Evolutionary conservation across 352 stramenopile species (phyloP).

Genomic region (Phytophthora sp.): DNA sequence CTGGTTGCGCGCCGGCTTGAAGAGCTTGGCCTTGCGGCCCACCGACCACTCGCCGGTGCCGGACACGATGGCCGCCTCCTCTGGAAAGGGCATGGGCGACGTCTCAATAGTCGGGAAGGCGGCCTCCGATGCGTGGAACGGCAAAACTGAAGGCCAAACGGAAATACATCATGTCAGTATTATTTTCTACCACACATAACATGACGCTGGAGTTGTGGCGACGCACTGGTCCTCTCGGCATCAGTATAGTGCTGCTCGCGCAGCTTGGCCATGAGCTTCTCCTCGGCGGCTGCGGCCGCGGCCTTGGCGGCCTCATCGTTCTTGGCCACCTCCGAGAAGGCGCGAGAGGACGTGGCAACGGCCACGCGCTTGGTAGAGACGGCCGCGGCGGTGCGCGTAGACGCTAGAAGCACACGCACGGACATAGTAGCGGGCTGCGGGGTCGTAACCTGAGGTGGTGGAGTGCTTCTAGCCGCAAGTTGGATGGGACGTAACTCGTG

Average conservation of each 20-base stretch:
- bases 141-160: constrained; percentile 54
- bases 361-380: constrained; percentile 19
- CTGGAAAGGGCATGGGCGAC: constrained; percentile 62
- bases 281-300: constrained; percentile 35
- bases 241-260: constrained; percentile 57
- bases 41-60: constrained; percentile 66
- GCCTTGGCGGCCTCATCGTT: constrained; percentile 52
- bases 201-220: neutral
- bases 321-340: constrained; percentile 57
- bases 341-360: constrained; percentile 22
- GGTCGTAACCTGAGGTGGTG: constrained; percentile 7
- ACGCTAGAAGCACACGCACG: constrained; percentile 48
- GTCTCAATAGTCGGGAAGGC: constrained; percentile 56
- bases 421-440: constrained; percentile 36
- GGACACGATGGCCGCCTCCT: constrained; percentile 69
- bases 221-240: constrained; percentile 59
- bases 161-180: neutral
- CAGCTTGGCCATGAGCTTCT: constrained; percentile 60
- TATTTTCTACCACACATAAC: neutral
- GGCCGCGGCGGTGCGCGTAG: constrained; percentile 24
- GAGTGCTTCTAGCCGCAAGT: constrained; percentile 31
- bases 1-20: constrained; percentile 80
- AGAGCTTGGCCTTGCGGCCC: constrained; percentile 75
- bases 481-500: too few relatives aligned
- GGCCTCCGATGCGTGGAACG: constrained; percentile 59